Percentiles rank a stretch among this genome's conserved stretches.
phyloP scores from a whole-genome alignment of 108 stramenopile species.

The Pseudonitzschia multistriata region DNA sequence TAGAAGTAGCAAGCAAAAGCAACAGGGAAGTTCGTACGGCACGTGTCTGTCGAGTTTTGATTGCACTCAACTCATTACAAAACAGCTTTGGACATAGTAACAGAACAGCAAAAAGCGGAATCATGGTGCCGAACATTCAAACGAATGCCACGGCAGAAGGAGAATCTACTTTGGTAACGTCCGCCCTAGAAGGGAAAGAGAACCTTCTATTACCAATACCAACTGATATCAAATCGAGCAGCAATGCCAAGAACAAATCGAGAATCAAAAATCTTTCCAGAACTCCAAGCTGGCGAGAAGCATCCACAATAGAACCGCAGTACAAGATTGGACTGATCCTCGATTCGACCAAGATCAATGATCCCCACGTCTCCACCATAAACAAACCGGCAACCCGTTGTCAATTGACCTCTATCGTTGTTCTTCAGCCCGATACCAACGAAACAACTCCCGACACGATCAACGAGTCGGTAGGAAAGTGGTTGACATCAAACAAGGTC shows the following conservation, averaged over 20 bases:
- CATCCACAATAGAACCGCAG: slow-evolving; percentile 10
- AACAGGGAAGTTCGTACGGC: too few relatives aligned
- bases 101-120: too few relatives aligned
- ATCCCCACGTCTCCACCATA: slow-evolving; percentile 27
- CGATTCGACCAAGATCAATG: slow-evolving; percentile 15
- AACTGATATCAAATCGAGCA: background rate
- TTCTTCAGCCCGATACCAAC: slow-evolving; percentile 18
- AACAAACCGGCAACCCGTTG: slow-evolving; percentile 28
- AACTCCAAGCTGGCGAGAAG: slow-evolving; percentile 15
- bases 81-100: too few relatives aligned
- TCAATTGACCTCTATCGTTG: slow-evolving; percentile 18
- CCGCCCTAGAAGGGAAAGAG: background rate
- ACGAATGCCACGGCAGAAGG: background rate
- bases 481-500: slow-evolving; percentile 17
- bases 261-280: background rate
- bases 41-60: too few relatives aligned
- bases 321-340: slow-evolving; percentile 30
- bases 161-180: background rate
- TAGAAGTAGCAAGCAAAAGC: background rate
- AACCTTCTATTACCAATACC: background rate
- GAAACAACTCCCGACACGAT: slow-evolving; percentile 8
- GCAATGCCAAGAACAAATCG: background rate
- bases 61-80: too few relatives aligned
- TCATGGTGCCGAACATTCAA: background rate
- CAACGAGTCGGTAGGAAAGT: background rate